phyloP scores from a whole-genome alignment of 257 asterid species.

The Fraxinus quadrangulata region DNA sequence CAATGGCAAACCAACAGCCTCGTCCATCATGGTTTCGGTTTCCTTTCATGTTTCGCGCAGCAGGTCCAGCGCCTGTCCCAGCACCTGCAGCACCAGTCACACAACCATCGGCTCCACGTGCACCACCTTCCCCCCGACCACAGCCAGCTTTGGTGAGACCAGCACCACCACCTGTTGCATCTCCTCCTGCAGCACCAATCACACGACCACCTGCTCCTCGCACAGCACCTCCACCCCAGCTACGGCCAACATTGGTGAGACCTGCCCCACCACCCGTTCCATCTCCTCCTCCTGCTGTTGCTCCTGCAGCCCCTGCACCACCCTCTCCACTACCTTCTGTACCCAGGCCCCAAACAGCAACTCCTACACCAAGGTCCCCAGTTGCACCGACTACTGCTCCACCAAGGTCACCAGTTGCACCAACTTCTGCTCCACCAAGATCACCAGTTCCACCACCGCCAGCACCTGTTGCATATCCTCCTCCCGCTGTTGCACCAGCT shows the following conservation, averaged over 20 bases:
- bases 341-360: neutral
- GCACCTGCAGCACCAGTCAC: slow-evolving; percentile 4
- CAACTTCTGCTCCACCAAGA: slow-evolving; percentile 3
- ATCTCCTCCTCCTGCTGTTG: slow-evolving; percentile 28
- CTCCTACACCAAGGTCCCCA: slow-evolving; percentile 17
- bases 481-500: slow-evolving; percentile 15
- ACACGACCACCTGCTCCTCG: slow-evolving; percentile 21
- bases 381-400: neutral
- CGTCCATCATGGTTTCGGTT: slow-evolving; percentile 48
- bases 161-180: slow-evolving; percentile 28
- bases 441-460: slow-evolving; percentile 16
- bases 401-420: neutral
- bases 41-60: slow-evolving; percentile 24
- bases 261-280: slow-evolving; percentile 29
- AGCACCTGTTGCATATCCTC: slow-evolving; percentile 18
- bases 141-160: slow-evolving; percentile 27
- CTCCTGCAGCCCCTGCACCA: slow-evolving; percentile 8
- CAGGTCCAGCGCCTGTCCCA: slow-evolving; percentile 22
- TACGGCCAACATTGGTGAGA: slow-evolving; percentile 18
- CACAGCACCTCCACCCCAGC: neutral
- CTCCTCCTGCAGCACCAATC: slow-evolving; percentile 21
- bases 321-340: neutral
- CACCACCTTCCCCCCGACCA: slow-evolving; percentile 13
- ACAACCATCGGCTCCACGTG: slow-evolving; percentile 16
- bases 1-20: slow-evolving; percentile 41